A percentile compares a stretch with the other conserved stretches of the same genome.
Evolutionary conservation across 2,329 filamentous ascomycete genomes (phyloP).

Genomic region (Thermothelomyces thermophilus): DNA sequence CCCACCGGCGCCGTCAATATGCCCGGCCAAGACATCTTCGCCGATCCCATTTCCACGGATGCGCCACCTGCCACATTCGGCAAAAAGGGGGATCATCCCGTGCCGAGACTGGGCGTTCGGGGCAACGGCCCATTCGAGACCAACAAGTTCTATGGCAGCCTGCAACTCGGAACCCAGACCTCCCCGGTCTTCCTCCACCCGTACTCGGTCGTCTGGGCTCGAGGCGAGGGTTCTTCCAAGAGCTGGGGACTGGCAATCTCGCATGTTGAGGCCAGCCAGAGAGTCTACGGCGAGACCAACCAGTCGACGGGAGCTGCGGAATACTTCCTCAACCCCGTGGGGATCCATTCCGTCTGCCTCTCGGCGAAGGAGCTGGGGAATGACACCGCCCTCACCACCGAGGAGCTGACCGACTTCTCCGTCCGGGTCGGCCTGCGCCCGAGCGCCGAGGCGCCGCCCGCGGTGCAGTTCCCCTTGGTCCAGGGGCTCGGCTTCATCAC

Average conservation of each 20-base stretch:
- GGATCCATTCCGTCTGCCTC: slow-evolving; percentile 72
- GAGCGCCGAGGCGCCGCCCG: slow-evolving; percentile 44
- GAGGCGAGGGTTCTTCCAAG: slow-evolving; percentile 52
- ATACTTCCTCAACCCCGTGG: slow-evolving; percentile 76
- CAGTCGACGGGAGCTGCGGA: slow-evolving; percentile 51
- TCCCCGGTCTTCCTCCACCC: slow-evolving; percentile 68
- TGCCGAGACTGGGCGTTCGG: slow-evolving; percentile 45
- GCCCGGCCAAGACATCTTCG: slow-evolving; percentile 46
- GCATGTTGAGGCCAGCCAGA: slow-evolving; percentile 62
- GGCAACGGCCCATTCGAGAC: slow-evolving; percentile 53
- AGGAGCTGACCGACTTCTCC: slow-evolving; percentile 51
- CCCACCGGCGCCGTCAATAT: slow-evolving; percentile 25
- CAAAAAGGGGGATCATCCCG: slow-evolving; percentile 50
- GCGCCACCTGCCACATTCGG: slow-evolving; percentile 44
- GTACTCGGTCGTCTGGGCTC: slow-evolving; percentile 63
- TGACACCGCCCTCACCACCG: slow-evolving; percentile 49
- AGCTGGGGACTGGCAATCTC: slow-evolving; percentile 76
- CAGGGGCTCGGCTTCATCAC: slow-evolving; percentile 90
- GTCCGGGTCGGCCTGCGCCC: slow-evolving; percentile 61
- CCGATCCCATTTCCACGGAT: slow-evolving; percentile 45
- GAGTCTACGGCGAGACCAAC: slow-evolving; percentile 57
- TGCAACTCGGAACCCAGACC: slow-evolving; percentile 68
- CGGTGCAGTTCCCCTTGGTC: slow-evolving; percentile 71
- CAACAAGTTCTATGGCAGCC: slow-evolving; percentile 78
- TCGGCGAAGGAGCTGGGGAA: slow-evolving; percentile 67